Evolutionary conservation across 352 stramenopile species (phyloP), one percentile per base, ranked within the genome.

Genomic region (Globisporangium ultimum): DNA sequence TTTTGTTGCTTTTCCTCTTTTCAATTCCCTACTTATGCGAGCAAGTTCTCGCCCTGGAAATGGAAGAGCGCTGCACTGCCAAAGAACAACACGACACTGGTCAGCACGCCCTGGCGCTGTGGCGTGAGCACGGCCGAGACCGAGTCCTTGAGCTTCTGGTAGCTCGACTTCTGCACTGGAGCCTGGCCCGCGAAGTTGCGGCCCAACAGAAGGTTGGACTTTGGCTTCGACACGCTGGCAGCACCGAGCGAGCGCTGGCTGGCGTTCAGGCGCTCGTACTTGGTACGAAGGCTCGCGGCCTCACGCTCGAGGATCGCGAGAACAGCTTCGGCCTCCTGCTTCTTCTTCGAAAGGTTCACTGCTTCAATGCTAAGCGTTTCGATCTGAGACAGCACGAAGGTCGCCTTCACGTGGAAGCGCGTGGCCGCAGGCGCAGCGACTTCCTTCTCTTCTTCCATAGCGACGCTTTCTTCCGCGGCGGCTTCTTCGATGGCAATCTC

Each of bases 31-130:
- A 51, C 61, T 75, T 84, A 87, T 55, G 74, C 71, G 60, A 94
- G 70, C 66, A 94, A 68, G 68, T 93, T 91, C 63, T 94, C 80
- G 60, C 82, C 85, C 60, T 94, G 84, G 64, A 72, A 88, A 71
- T 94, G 85, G 75, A 92, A 93, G 11, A 94, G 63, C 34, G 56
- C 72, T 18, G 82, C 78, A 64, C 83, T 89, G 58, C 77, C 81
- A 15, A 84, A 70, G 56, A 94, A 94, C 70, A 94, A 84, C 43
- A 68, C 78, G 51, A 88, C 70, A 64, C 83, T 93, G 46, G 83
- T 70, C 47, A 89, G 60, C 57, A 91, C 61, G 64, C 89, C 78
- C 65, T 87, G 79, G 66, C 84, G 77, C 75, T 91, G 82, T 11
- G 75, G 78, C 45, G 78, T 91, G 63, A 91, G 67, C 56, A 87